Evolutionary conservation across 169 alveolate species (phyloP).

Genomic region (Plasmodium knowlesi): DNA sequence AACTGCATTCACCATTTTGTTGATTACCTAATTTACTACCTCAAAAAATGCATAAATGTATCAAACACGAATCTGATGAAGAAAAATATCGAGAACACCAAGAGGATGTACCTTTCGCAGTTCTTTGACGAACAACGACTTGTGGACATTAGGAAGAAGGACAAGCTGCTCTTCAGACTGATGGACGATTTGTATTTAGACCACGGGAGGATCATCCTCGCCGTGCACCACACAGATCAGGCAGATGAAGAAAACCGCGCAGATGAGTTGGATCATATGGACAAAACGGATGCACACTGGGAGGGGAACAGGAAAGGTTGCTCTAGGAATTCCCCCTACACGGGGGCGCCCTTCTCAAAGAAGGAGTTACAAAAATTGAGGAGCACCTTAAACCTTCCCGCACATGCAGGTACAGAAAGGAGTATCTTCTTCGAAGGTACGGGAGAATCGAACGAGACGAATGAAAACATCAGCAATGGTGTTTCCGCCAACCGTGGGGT

Average conservation of each 20-base stretch:
- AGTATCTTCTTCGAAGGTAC: not conserved
- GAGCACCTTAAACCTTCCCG: not conserved
- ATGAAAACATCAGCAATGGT: not conserved
- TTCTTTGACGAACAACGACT: conserved; percentile 62
- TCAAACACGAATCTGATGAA: conserved; percentile 50
- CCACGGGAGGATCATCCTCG: not conserved
- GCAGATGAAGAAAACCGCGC: not conserved
- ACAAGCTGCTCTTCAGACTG: conserved; percentile 16
- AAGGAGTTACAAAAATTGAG: conserved; percentile 6
- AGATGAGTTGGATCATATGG: not conserved
- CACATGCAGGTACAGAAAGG: not conserved
- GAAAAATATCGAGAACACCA: conserved; percentile 62
- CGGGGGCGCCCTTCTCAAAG: not conserved
- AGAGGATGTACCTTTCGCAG: conserved; percentile 52
- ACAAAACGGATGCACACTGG: not conserved
- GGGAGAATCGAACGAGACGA: not conserved
- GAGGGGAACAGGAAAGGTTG: not conserved
- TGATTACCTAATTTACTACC: conserved; percentile 45
- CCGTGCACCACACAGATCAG: not conserved
- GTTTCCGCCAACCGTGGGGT: not conserved
- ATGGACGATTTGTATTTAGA: conserved; percentile 8
- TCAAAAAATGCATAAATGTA: conserved; percentile 65
- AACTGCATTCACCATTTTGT: conserved; percentile 62
- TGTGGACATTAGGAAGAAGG: conserved; percentile 31
- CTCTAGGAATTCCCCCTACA: not conserved